These are phyloP conservation scores for Solanum dulcamara DNA, from an alignment of 257 asterid species.

Conservation along the genomic window DNA sequence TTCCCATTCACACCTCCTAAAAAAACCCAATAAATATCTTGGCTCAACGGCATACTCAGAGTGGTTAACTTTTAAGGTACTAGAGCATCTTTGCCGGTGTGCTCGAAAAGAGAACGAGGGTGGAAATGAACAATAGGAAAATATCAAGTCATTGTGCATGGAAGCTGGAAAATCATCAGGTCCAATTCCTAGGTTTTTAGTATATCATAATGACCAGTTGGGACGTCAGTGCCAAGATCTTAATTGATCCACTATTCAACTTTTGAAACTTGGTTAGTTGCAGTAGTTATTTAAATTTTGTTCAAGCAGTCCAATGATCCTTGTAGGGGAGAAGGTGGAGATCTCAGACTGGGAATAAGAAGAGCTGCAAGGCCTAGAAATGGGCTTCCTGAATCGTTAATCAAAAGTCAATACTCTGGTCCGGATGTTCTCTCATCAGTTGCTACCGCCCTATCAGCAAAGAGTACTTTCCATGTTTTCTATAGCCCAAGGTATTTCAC, in stretches of 20 bases:
- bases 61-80: not conserved
- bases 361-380: slow-evolving; percentile 89
- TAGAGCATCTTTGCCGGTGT: not conserved
- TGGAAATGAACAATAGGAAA: not conserved
- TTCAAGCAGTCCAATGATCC: not conserved
- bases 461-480: slow-evolving; percentile 47
- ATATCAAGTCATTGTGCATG: not conserved
- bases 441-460: slow-evolving; percentile 56
- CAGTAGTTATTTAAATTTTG: not conserved
- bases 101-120: not conserved
- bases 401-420: slow-evolving; percentile 62
- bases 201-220: not conserved
- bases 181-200: not conserved
- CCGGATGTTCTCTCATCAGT: slow-evolving; percentile 63
- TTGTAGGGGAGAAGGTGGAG: slow-evolving; percentile 83
- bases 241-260: not conserved
- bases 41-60: not conserved
- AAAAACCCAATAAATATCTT: not conserved
- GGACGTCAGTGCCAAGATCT: not conserved
- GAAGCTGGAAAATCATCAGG: not conserved
- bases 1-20: not conserved
- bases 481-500: slow-evolving; percentile 72
- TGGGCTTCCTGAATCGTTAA: slow-evolving; percentile 76
- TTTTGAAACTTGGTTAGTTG: not conserved
- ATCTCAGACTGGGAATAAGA: slow-evolving; percentile 78